phyloP scores from a whole-genome alignment of 2,329 filamentous ascomycete genomes.

The Xylariales sp. region DNA sequence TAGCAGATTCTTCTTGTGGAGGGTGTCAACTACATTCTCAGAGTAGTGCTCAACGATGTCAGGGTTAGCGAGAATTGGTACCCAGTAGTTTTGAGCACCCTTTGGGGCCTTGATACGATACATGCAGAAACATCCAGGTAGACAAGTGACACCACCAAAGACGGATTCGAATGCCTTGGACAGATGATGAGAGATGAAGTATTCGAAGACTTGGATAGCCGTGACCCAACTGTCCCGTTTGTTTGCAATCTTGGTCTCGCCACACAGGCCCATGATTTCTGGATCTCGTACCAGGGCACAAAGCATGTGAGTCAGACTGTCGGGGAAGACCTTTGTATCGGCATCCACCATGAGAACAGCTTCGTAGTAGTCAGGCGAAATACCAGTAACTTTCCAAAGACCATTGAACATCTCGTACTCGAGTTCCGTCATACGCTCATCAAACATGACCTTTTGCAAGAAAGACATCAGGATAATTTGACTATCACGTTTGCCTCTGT shows the following conservation, averaged over 20 bases:
- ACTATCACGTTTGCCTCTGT: conserved; percentile 97
- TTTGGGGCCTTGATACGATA: conserved; percentile 99
- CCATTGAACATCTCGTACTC: conserved; percentile 99
- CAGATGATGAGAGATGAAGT: conserved; percentile 97
- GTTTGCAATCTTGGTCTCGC: conserved; percentile 99
- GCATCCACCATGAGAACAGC: conserved; percentile 98
- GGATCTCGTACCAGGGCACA: conserved; percentile 99
- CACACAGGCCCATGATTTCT: conserved; percentile 97
- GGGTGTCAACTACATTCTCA: conserved; percentile 95
- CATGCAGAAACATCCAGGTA: conserved; percentile 99
- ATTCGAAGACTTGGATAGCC: conserved; percentile 98
- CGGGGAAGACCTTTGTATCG: conserved; percentile 98
- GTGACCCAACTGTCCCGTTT: conserved; percentile 93
- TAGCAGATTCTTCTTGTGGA: conserved; percentile 95
- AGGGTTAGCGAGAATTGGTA: conserved; percentile 95
- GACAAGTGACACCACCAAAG: conserved; percentile 97
- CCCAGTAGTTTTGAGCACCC: conserved; percentile 98
- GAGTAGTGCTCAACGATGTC: conserved; percentile 99
- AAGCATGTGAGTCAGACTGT: conserved; percentile 97
- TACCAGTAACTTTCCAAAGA: conserved; percentile 96
- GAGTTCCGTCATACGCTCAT: conserved; percentile 98
- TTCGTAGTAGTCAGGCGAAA: conserved; percentile 97
- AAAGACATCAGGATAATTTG: conserved; percentile 99
- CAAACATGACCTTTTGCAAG: conserved; percentile 99
- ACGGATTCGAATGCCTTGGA: conserved; percentile 97